Base-by-base conservation (phyloP, 2,329 filamentous ascomycete genomes). In the Dactylellina haptotyla region DNA sequence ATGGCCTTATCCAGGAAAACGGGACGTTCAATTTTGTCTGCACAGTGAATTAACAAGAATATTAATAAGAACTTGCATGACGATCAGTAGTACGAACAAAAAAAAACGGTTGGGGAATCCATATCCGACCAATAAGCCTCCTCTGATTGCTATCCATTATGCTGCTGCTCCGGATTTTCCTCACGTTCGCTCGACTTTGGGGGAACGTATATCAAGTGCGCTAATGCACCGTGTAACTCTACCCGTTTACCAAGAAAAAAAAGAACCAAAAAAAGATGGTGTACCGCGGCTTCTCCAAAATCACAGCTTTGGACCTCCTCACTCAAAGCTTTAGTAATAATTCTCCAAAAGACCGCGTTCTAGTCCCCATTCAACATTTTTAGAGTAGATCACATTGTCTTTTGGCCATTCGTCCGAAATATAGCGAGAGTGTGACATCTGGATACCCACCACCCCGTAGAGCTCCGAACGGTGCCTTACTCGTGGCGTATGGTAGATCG, bases 351-450 rank as follows among this genome's bases (percentile, higher is more conserved):
- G 30, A 34, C 6, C 4, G 14, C 18, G 37, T 41, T 51, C 46
- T 51, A 51, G 12, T 30, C 25, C 25, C 16, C n/a, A 46, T 51
- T 51, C 25, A 25, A 48, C 3, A 25, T 25, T 5, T 48, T 25
- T 25, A 4, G 2, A 39, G 32, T n/a, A 39, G 51, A 56, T 56
- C 51, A 39, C 28, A 16, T n/a, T 23, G 10, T 30, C 8, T 18
- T 54, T 54, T 28, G 30, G 32, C 53, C 41, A 67, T 58, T 67
- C 45, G 51, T 67, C 63, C 63, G 63, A 67, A 67, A 12, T 37
- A 48, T 18, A 28, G 34, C 23, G 14, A 34, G 30, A n/a, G n/a
- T n/a, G n/a, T n/a, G n/a, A n/a, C n/a, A n/a, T n/a, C n/a, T n/a
- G n/a, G n/a, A n/a, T n/a, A n/a, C n/a, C n/a, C n/a, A n/a, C n/a